Evolutionary conservation across 2,329 filamentous ascomycete species (phyloP).

Genomic region (Calonectria henricotiae): DNA sequence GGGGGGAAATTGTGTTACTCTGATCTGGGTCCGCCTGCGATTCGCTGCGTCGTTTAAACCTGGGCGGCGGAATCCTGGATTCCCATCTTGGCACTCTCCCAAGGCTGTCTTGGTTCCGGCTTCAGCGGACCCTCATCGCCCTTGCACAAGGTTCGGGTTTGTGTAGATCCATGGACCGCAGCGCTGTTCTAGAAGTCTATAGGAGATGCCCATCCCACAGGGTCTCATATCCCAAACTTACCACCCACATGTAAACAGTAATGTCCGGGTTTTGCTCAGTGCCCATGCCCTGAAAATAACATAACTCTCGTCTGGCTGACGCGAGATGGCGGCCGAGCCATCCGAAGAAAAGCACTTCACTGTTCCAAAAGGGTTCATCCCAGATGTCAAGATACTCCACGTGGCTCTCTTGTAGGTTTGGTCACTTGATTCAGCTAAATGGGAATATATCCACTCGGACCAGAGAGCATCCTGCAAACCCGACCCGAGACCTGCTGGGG

Average conservation of each 20-base stretch:
- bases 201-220: not conserved
- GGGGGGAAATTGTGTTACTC: not conserved
- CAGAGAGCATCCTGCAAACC: not conserved
- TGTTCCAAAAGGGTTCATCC: not conserved
- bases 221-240: conserved; percentile 1
- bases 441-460: not conserved
- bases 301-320: no score
- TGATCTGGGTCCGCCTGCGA: not conserved
- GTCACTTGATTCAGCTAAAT: not conserved
- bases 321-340: not conserved
- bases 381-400: not conserved
- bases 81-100: not conserved
- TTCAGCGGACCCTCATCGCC: not conserved
- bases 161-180: conserved; percentile 14
- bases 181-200: conserved; percentile 1
- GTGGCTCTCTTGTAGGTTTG: not conserved
- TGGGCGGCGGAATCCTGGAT: not conserved
- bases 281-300: not conserved
- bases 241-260: not conserved
- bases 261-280: not conserved
- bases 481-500: not conserved
- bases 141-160: conserved; percentile 20
- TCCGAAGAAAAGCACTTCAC: conserved; percentile 14
- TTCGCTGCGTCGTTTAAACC: not conserved
- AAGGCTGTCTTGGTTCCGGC: not conserved